Base-by-base conservation (phyloP, 2,329 filamentous ascomycete genomes). In the Diaporthe ilicicola region DNA sequence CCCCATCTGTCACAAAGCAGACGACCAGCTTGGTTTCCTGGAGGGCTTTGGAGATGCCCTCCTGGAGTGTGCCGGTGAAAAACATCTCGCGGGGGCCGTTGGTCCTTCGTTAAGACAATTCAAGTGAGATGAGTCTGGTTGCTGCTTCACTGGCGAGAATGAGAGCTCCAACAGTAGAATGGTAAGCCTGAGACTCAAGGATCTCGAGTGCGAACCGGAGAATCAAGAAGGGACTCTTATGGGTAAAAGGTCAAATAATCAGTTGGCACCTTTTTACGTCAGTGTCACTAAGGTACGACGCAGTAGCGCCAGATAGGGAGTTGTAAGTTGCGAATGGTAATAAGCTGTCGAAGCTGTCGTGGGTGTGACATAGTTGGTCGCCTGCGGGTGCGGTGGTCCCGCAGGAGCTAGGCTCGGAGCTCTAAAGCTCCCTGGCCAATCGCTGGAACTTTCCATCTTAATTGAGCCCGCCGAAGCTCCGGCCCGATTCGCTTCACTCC, bases 1-100 rank as follows among this genome's bases (percentile, higher is more conserved):
- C 86, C 65, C 89, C 89, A 79, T 97, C 93, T 94, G 90, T 89
- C 39, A 97, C 91, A 81, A 98, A 97, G 82, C 94, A 97, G 37
- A 93, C 88, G 0, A 98, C 93, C 22, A 92, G 86, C 81, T 95
- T 97, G 71, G 89, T 85, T 79, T 95, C 86, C 72, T 89, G 88
- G 8, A 98, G 86, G 15, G 95, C 94, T 24, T 89, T 85, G 39
- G 88, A 86, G 76, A 98, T 97, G 71, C 94, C 95, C 76, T 92
- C 91, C 76, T 97, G 93, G 24, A 98, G 82, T 72, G 90, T 90
- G 22, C 94, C 95, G 72, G 91, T 78, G 79, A 94, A 95, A 82
- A 97, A 98, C 91, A 97, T 95, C 51, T 56, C 79, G 74, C 46
- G n/a, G 37, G 37, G 44, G 19, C n/a, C n/a, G 37, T 19, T 8